Base-by-base conservation (phyloP, 1,284 basidiomycete species). In the Cryptococcus sp. region DNA sequence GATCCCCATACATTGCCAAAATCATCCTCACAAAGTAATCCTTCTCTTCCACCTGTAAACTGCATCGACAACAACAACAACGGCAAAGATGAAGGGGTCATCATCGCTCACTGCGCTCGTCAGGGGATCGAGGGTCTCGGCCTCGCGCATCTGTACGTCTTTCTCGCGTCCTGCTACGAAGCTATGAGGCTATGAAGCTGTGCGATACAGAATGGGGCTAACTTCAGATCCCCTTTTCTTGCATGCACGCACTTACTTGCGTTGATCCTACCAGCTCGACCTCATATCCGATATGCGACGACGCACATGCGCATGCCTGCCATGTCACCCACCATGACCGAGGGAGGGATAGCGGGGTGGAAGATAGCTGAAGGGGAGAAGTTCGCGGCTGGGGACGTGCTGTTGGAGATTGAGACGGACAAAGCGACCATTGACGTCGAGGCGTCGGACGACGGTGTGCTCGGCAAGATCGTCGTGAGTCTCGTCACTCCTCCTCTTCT, bases 371-470 rank as follows among this genome's bases (percentile, higher is more conserved):
- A 92, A 72, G 94, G 94, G 23, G 91, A 95, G 64, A 72, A 84
- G 0, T 98, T 94, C 75, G 72, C 82, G 4, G 84, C 90, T 11
- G 94, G 94, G 25, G 94, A 98, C 69, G 91, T 97, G 45, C 79
- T 98, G 59, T 83, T 98, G 54, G 94, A 98, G 82, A 91, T 97
- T 70, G 95, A 98, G 84, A 98, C 94, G 41, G 95, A 98, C 85
- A 98, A 98, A 82, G 95, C 95, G 15, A 96, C 93, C 1, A 97
- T 99, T 73, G 95, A 99, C 73, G 94, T 99, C n/a, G 95, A 99
- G 80, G 93, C 95, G 5, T 93, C 93, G 77, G 94, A 98, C 45
- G 94, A 98, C 69, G 95, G 95, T 65, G 80, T 97, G 16, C 79
- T 99, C 74, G 94, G 90, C 47, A 97, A 93, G 82, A 96, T 97